A percentile compares a stretch with the other conserved stretches of the same genome.
Evolutionary conservation across 140 eudicot species (phyloP).

Genomic region (Stevia rebaudiana): DNA sequence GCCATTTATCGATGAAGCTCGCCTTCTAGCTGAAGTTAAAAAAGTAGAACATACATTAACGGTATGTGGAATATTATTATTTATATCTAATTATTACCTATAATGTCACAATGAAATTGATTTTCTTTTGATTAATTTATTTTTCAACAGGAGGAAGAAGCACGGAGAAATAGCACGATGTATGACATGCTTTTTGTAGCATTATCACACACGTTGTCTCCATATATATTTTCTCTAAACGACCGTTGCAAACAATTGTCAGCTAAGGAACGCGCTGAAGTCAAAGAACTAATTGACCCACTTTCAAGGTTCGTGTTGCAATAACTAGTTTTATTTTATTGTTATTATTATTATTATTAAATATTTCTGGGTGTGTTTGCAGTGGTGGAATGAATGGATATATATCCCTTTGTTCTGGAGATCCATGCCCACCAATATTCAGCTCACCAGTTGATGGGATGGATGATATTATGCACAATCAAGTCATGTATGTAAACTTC

Average conservation of each 20-base stretch:
- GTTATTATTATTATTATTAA: constrained; percentile 22
- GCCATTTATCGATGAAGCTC: constrained; percentile 88
- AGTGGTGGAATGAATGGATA: constrained; percentile 97
- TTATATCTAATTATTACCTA: neutral
- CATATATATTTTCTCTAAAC: constrained; percentile 69
- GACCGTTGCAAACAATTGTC: constrained; percentile 74
- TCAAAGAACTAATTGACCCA: constrained; percentile 62
- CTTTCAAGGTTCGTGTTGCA: constrained; percentile 52
- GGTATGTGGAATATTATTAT: constrained; percentile 33
- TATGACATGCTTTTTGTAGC: constrained; percentile 78
- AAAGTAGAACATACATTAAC: constrained; percentile 88
- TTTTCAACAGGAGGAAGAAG: constrained; percentile 69
- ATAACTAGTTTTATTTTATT: neutral
- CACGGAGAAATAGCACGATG: constrained; percentile 74
- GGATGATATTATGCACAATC: constrained; percentile 84
- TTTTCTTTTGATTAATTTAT: neutral
- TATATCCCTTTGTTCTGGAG: constrained; percentile 77
- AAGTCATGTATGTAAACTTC: constrained; percentile 86
- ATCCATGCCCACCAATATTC: constrained; percentile 83
- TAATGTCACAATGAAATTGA: neutral
- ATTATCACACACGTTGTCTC: constrained; percentile 72
- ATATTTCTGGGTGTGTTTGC: constrained; percentile 38
- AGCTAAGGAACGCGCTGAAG: constrained; percentile 43
- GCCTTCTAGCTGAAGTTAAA: constrained; percentile 83
- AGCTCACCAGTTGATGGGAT: constrained; percentile 75